phyloP scores from a whole-genome alignment of 1,284 basidiomycete genomes.

The Xanthoconium separans region DNA sequence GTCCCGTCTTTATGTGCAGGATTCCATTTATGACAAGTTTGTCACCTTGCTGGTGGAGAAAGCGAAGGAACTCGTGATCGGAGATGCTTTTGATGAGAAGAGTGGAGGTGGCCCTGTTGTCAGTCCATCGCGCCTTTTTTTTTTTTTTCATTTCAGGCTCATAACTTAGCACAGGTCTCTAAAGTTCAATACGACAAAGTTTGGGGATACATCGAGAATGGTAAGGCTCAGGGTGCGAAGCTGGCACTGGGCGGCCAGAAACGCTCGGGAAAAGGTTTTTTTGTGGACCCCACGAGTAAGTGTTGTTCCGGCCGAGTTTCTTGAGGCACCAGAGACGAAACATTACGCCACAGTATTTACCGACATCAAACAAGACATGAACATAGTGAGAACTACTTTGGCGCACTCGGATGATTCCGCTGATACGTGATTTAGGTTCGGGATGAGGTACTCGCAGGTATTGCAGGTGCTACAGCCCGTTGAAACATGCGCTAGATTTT shows the following conservation, averaged over 20 bases:
- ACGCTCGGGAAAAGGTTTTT: constrained; percentile 67
- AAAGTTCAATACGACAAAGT: constrained; percentile 87
- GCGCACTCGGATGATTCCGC: constrained; percentile 4
- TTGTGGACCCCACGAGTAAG: constrained; percentile 75
- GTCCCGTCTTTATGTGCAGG: constrained; percentile 82
- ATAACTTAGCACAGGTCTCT: constrained; percentile 56
- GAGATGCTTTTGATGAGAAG: constrained; percentile 77
- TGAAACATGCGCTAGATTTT: constrained; percentile 61
- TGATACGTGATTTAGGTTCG: constrained; percentile 49
- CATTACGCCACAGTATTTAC: constrained; percentile 58
- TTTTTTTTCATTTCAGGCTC: constrained; percentile 8
- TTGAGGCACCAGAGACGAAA: constrained; percentile 2
- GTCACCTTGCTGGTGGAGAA: constrained; percentile 64
- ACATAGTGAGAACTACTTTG: constrained; percentile 54
- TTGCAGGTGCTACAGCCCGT: constrained; percentile 2
- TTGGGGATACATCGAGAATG: constrained; percentile 85
- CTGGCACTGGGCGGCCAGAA: constrained; percentile 78
- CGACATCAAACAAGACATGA: constrained; percentile 71
- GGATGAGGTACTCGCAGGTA: constrained; percentile 55
- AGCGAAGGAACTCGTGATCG: constrained; percentile 70
- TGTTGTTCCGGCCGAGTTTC: constrained; percentile 9
- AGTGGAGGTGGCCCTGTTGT: constrained; percentile 82
- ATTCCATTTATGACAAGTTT: constrained; percentile 84
- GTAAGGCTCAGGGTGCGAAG: constrained; percentile 83
- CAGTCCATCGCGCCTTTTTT: constrained; percentile 23